Base-by-base conservation (phyloP, 768 basidiomycete species). In the Dictyophora rubrovolvata region DNA sequence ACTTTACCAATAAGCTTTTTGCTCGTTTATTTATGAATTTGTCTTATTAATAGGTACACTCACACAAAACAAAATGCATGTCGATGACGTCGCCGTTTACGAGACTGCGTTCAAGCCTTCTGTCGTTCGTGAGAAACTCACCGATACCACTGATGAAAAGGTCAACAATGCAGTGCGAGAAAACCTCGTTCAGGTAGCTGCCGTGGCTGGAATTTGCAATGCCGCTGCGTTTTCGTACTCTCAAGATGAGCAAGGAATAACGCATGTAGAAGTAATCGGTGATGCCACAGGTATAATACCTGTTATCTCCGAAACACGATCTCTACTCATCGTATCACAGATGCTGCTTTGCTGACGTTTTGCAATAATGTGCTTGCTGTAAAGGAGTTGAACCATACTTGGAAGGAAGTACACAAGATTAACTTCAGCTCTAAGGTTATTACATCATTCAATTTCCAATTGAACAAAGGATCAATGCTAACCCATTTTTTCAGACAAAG, bases 51-150 rank as follows among this genome's bases (percentile, higher is more conserved):
- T 18, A 59, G 57, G 57, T 20, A 83, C 81, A 0, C 69, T 85
- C 18, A 85, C 84, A 1, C 74, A 78, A 65, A 83, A 83, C 65
- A 74, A 70, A 61, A 83, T 85, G 82, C 72, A 78, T 11, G 81
- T 78, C 48, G 75, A 77, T 28, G 77, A 78, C 49, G 69, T 76
- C 36, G 75, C 77, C 62, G 70, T 69, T 52, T 69, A 68, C 60
- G 72, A 65, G 69, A 68, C 54, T 63, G 66, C 48, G 63, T 68
- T 59, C 22, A 47, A 50, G 11, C 49, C 23, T 52, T 14, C 48
- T 16, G 57, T 50, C 18, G 16, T 59, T 33, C 28, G 36, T 3
- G 49, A 59, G 17, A 28, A 20, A 17, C 23, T 52, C 12, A 69
- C 18, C 56, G 47, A 46, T 28, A 61, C 16, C 7, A 21, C 23